Conservation (phyloP, 2,329 filamentous ascomycete species). For the Sordariomycetes sp. region DNA sequence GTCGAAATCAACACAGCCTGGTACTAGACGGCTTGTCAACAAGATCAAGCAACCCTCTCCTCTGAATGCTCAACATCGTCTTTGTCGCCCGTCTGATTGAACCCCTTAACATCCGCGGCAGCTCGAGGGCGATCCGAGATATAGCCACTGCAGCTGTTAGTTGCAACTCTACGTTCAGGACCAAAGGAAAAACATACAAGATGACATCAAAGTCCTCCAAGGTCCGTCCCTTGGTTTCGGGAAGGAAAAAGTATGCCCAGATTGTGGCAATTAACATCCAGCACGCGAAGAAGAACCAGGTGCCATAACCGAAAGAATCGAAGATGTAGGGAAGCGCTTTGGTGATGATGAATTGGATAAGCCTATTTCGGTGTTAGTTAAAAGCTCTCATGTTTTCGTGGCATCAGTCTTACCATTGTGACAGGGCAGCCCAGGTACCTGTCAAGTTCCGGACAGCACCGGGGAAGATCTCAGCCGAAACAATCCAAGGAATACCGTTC, state of each 20-base stretch:
- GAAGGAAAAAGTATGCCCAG: conserved; percentile 42
- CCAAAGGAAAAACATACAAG: conserved; percentile 12
- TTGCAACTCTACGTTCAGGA: not conserved
- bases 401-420: conserved; percentile 20
- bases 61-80: not conserved
- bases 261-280: conserved; percentile 37
- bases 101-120: not conserved
- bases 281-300: conserved; percentile 48
- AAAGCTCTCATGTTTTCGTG: not conserved
- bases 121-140: not conserved
- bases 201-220: conserved; percentile 41
- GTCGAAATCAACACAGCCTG: too few species aligned
- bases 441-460: conserved; percentile 30
- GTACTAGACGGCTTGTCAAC: too few species aligned
- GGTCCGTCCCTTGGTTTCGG: conserved; percentile 45
- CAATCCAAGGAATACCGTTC: conserved; percentile 36
- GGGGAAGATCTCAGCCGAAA: conserved; percentile 34
- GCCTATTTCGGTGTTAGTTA: conserved; percentile 9
- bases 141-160: conserved; percentile 3
- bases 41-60: not conserved
- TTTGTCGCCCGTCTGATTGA: not conserved
- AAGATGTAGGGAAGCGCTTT: conserved; percentile 36
- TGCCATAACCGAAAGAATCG: conserved; percentile 34
- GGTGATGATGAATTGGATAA: conserved; percentile 32
- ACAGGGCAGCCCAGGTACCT: conserved; percentile 28